Base-by-base conservation (phyloP, 805 yeast species). In the Candida argentea region DNA sequence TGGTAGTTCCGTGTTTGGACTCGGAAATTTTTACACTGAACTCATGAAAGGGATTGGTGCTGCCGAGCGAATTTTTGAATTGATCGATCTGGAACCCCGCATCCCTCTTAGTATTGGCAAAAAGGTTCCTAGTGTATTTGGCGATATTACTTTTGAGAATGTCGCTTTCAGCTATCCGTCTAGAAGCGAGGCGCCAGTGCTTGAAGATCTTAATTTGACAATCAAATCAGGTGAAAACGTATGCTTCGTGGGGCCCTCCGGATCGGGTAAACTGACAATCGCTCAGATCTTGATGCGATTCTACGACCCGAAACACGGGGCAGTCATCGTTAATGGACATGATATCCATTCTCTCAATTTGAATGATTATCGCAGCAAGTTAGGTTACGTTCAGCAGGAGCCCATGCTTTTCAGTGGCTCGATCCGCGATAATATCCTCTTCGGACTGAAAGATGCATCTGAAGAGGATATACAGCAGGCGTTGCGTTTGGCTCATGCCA, bases 11-110 rank as follows among this genome's bases (percentile, higher is more conserved):
- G 82, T 87, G 43, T 81, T 82, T 52, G 95, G 96, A 0, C 50
- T 89, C 12, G 89, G 95, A 0, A 82, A 81, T 44, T 89, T 89
- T 49, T 89, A 87, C 48, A 76, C 94, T 2, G 97, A 89, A 51
- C 60, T 89, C 33, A 89, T 89, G 96, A 89, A 89, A 57, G 97
- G 96, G 31, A 82, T 87, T 5, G 97, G 97, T 28, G 96, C 97
- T 0, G 91, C 95, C 0, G 78, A 86, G 28, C 65, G 97, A 34
- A 71, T 89, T 15, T 87, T 89, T 59, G 97, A 89, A 49, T 61
- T 89, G 27, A 73, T 79, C 34, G 91, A 82, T 35, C 66, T 85
- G 52, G 64, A 74, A 38, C 93, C 96, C 0, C 52, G 62, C 7
- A 84, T 87, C 26, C 64, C 70, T 10, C 72, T 87, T 2, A 68